Evolutionary conservation across 257 asterid species (phyloP), one percentile per base, ranked within the genome.

Genomic region (Ocimum tenuiflorum): DNA sequence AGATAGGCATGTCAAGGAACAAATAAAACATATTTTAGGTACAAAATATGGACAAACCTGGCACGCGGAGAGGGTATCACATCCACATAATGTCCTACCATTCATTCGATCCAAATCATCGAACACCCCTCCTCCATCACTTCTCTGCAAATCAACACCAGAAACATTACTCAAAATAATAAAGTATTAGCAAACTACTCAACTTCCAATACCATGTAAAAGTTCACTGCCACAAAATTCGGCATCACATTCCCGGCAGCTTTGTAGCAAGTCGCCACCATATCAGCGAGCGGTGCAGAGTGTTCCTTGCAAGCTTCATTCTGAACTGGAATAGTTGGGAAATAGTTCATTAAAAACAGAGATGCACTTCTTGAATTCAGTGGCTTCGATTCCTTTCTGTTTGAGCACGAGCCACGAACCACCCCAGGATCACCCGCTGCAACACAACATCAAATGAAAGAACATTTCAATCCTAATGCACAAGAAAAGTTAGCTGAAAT

Each of bases 341-440:
- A 92, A 60, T 89, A 89, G 70, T 92, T 92, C 86, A 82, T 83
- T 56, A 92, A 82, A 77, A 86, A 84, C 48, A 89, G 82, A 39
- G 99, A 92, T 18, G 87, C 76, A 48, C 89, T 78, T 77, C 55
- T 87, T 4, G 99, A 89, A 74, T 78, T 80, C 73, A 92, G 94
- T 14, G 91, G 72, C 84, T 84, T 92, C 0, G 99, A 92, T 77
- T 92, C 99, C 89, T 86, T 89, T 57, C 99, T 81, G 61, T 85
- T 87, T 8, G 87, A 77, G 78, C 99, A 92, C 3, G 99, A 84
- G 39, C 88, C 83, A 70, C 89, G 82, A 29, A 43, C 77, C 69
- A 89, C 82, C 38, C 99, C 99, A 0, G 89, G 89, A 77, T 92
- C 97, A 69, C 99, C 99, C 72, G 96, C 97, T 92, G 95, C 78